Evolutionary conservation across 352 stramenopile species (phyloP).

Genomic region (Blastocystis sp.): DNA sequence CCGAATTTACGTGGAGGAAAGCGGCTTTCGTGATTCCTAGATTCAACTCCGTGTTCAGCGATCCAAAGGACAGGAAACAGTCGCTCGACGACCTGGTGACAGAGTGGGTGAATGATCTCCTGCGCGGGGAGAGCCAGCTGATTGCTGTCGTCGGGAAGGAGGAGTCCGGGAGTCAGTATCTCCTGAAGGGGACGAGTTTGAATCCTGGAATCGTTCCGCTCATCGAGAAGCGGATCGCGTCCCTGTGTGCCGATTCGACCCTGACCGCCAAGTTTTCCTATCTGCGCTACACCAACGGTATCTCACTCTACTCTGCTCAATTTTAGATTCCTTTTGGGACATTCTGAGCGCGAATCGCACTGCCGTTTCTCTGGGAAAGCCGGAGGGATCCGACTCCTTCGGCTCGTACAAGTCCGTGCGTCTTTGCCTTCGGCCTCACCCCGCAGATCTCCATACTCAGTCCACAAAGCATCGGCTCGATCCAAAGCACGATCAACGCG

Average conservation of each 20-base stretch:
- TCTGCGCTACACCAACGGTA: slow-evolving; percentile 14
- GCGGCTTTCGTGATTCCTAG: neutral
- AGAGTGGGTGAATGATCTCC: neutral
- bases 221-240: slow-evolving; percentile 43
- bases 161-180: neutral
- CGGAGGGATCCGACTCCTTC: neutral
- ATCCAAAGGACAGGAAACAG: slow-evolving; percentile 8
- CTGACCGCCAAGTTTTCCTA: slow-evolving; percentile 9
- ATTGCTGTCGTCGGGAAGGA: slow-evolving; percentile 27
- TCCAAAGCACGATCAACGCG: slow-evolving; percentile 1
- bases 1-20: neutral
- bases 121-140: neutral
- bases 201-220: slow-evolving; percentile 45
- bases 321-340: slow-evolving; percentile 25
- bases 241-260: neutral
- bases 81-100: slow-evolving; percentile 3
- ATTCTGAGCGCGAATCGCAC: slow-evolving; percentile 2
- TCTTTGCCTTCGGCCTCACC: neutral
- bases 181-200: slow-evolving; percentile 12
- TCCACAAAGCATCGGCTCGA: neutral
- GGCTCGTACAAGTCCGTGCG: slow-evolving; percentile 2
- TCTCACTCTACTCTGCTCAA: neutral
- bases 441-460: slow-evolving; percentile 1
- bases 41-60: slow-evolving; percentile 26
- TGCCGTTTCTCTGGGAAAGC: neutral